phyloP scores from a whole-genome alignment of 441 rosid species.

The California macrophylla region DNA sequence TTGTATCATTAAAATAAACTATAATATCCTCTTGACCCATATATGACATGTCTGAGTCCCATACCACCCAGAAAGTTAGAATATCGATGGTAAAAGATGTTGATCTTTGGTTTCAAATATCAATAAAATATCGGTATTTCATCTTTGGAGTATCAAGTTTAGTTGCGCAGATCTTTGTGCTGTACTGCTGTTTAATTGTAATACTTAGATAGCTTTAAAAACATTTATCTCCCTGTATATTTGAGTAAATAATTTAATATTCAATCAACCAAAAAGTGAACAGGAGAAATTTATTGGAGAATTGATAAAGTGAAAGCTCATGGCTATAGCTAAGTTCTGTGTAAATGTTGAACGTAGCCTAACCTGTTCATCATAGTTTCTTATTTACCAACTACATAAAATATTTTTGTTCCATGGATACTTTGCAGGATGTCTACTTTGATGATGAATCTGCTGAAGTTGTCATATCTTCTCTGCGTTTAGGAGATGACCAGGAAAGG shows the following conservation, averaged over 20 bases:
- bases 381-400: not conserved
- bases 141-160: not conserved
- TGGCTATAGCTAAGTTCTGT: not conserved
- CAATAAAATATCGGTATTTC: not conserved
- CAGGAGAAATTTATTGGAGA: no score
- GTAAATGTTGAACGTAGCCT: not conserved
- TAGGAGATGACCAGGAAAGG: slow-evolving; percentile 92
- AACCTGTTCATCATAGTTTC: not conserved
- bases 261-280: not conserved
- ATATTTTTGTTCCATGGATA: slow-evolving; percentile 4
- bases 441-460: slow-evolving; percentile 98
- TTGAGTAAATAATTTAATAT: not conserved
- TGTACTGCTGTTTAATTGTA: not conserved
- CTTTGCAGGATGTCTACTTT: slow-evolving; percentile 85
- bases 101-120: not conserved
- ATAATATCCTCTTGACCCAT: not conserved
- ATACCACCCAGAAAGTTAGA: not conserved
- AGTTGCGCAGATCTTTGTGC: not conserved
- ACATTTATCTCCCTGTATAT: not conserved
- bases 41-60: not conserved
- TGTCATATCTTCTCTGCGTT: slow-evolving; percentile 87
- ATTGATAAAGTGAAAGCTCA: not conserved
- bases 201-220: not conserved
- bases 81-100: not conserved
- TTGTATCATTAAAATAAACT: not conserved